Evolutionary conservation across 1,139 yeast genomes (phyloP), one percentile per base, ranked within the genome.

Genomic region (Taiozyma onychis): DNA sequence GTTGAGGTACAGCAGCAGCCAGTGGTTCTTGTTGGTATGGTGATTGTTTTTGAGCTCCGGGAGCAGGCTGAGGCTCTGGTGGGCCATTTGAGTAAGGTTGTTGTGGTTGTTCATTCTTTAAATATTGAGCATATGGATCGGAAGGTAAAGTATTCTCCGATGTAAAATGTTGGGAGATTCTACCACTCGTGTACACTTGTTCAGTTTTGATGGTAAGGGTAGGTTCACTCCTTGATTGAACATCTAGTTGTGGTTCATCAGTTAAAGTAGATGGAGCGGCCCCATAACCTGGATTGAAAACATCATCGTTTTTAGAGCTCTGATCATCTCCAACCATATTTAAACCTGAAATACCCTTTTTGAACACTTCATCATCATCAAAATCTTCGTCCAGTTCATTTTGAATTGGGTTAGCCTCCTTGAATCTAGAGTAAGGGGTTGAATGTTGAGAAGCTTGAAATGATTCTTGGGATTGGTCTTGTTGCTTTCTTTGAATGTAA

Each of bases 201-300:
- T 59, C 57, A 44, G 48, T 47, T 28, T 48, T 50, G 32, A 44
- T 47, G n/a, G 47, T 35, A 27, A 57, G 58, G 4, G 52, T 30
- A 14, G 58, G 46, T 39, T 57, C 54, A 24, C 55, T 52, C 30
- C 45, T 9, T 9, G 58, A 39, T 32, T 55, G 59, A 21, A 46
- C 32, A 48, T 43, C 45, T 37, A 56, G 43, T 6, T 18, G 58
- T 43, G 18, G 49, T 32, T 47, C 44, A 5, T 44, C 44, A 13
- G 44, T 34, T 16, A 42, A 14, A n/a, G 22, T 39, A 11, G 44
- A 43, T 22, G 42, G 42, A 3, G 42, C 30, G 13, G 48, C 34
- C n/a, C 49, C 54, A 41, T 58, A 61, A 35, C 52, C 61, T 37
- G 65, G 65, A 22, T 57, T 59, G 51, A 61, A 61, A 9, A 58